These are phyloP conservation scores for Pyrus betulifolia DNA, from an alignment of 306 rosid species.

Conservation along the genomic window DNA sequence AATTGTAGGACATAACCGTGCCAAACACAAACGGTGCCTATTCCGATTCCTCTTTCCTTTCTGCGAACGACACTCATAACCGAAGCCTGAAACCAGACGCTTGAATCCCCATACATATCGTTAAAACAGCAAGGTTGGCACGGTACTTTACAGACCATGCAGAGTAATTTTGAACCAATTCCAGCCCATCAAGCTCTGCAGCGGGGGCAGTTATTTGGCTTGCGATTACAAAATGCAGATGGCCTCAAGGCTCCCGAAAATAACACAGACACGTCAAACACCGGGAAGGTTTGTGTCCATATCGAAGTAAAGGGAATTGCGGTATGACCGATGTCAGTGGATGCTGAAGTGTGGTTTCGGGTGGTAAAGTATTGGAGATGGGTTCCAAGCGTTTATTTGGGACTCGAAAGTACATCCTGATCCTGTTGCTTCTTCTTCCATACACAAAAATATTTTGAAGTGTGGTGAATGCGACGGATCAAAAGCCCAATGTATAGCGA, in stretches of 20 bases:
- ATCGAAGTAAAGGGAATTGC: background rate
- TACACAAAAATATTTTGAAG: no score
- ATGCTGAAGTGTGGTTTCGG: background rate
- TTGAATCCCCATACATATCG: no score
- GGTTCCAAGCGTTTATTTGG: background rate
- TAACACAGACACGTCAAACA: background rate
- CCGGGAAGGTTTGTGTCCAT: background rate
- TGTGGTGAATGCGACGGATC: no score
- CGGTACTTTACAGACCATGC: background rate
- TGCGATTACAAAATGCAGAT: background rate
- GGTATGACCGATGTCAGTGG: no score
- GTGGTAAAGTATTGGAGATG: background rate
- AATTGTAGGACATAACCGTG: background rate
- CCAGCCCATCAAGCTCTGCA: background rate
- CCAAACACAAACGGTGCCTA: background rate
- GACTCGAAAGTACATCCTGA: background rate
- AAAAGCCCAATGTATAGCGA: no score
- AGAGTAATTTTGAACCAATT: background rate
- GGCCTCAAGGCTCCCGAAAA: background rate
- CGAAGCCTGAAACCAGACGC: background rate
- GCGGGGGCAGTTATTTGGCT: background rate
- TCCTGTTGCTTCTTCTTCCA: no score
- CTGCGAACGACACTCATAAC: background rate
- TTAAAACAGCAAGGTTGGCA: background rate
- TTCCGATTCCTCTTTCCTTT: background rate